Percentiles rank a stretch among this genome's conserved stretches.
phyloP scores from a whole-genome alignment of 2,329 filamentous ascomycete species.

The Ophiosphaerella herpotricha region DNA sequence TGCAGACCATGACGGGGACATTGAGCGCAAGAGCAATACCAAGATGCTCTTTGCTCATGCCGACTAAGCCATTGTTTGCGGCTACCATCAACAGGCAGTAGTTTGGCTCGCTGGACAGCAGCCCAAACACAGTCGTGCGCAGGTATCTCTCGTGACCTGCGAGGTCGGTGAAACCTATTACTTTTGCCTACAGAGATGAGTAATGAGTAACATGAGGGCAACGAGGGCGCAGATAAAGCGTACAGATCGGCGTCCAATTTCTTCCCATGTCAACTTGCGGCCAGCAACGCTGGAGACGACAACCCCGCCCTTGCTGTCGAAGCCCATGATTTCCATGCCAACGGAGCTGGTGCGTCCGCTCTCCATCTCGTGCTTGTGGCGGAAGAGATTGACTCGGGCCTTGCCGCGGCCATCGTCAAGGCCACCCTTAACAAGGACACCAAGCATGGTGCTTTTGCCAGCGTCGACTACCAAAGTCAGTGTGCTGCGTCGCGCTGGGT shows the following conservation, averaged over 20 bases:
- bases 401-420: constrained; percentile 93
- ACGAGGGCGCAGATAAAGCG: constrained; percentile 4
- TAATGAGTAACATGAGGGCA: constrained; percentile 12
- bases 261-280: constrained; percentile 91
- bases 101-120: constrained; percentile 92
- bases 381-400: constrained; percentile 92
- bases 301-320: constrained; percentile 83
- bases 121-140: constrained; percentile 92
- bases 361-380: constrained; percentile 97
- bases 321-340: constrained; percentile 97
- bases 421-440: constrained; percentile 92
- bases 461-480: constrained; percentile 70
- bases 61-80: constrained; percentile 94
- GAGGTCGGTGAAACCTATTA: constrained; percentile 94
- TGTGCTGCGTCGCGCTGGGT: too few species aligned
- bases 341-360: constrained; percentile 94
- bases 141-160: constrained; percentile 96
- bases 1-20: constrained; percentile 95
- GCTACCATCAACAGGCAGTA: constrained; percentile 99
- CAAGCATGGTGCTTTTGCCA: constrained; percentile 94
- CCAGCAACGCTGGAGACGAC: constrained; percentile 81
- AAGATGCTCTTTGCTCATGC: constrained; percentile 98
- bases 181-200: constrained; percentile 66
- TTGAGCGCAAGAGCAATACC: constrained; percentile 94
- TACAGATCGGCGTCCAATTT: constrained; percentile 88